A percentile compares a stretch with the other conserved stretches of the same genome.
phyloP scores from a whole-genome alignment of 2,329 filamentous ascomycete genomes.

The Zasmidium cellare region DNA sequence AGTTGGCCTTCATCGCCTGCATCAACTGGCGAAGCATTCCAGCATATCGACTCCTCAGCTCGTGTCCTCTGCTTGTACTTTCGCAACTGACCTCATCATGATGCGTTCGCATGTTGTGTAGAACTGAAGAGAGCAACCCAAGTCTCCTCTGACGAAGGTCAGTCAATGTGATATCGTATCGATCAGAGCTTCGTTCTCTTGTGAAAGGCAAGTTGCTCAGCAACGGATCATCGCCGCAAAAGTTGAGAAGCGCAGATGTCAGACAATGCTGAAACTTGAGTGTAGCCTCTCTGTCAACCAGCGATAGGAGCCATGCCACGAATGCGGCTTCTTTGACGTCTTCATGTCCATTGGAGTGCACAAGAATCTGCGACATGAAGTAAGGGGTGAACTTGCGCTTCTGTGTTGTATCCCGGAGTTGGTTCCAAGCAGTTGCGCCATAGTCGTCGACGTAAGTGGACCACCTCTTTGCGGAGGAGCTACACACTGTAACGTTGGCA shows the following conservation, averaged over 20 bases:
- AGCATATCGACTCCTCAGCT: slow-evolving; percentile 49
- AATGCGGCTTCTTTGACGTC: slow-evolving; percentile 52
- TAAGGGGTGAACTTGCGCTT: slow-evolving; percentile 47
- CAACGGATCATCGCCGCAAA: slow-evolving; percentile 47
- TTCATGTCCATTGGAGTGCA: slow-evolving; percentile 42
- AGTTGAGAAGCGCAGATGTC: slow-evolving; percentile 55
- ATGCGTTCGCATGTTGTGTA: slow-evolving; percentile 61
- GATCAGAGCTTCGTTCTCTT: slow-evolving; percentile 35
- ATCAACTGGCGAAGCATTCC: slow-evolving; percentile 58
- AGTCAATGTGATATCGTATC: slow-evolving; percentile 50
- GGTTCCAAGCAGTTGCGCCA: slow-evolving; percentile 51
- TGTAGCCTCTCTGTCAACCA: slow-evolving; percentile 61
- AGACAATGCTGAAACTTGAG: slow-evolving; percentile 63
- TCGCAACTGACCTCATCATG: slow-evolving; percentile 37
- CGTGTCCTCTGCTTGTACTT: slow-evolving; percentile 33
- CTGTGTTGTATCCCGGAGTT: slow-evolving; percentile 48
- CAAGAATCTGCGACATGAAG: slow-evolving; percentile 43
- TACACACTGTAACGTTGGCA: slow-evolving; percentile 45
- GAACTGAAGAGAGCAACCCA: slow-evolving; percentile 55
- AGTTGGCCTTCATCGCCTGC: slow-evolving; percentile 62
- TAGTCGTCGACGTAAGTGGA: slow-evolving; percentile 57
- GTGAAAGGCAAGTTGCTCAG: slow-evolving; percentile 61
- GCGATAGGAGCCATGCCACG: slow-evolving; percentile 54
- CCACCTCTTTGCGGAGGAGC: slow-evolving; percentile 52
- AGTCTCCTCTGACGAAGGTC: slow-evolving; percentile 58